Evolutionary conservation across 192 early-diverging fungal genomes (phyloP).

Genomic region (Umbelopsis isabellina): DNA sequence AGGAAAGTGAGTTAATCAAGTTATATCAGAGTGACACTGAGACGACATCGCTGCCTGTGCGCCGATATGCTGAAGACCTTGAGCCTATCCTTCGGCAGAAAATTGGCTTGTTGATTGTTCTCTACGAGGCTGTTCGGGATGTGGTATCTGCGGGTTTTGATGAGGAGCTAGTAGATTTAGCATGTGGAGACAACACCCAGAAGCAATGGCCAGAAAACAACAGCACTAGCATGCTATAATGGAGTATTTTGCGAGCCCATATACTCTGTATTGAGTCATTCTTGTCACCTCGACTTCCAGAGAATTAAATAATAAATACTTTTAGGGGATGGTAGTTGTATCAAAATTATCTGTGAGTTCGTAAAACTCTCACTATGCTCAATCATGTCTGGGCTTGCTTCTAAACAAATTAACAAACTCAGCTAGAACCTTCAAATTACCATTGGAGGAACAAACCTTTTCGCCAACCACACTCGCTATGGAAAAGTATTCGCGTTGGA

Average conservation of each 20-base stretch:
- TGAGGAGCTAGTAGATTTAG: neutral
- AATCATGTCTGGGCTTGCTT: no score
- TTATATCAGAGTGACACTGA: neutral
- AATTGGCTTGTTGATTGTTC: constrained; percentile 7
- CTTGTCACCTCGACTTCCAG: no score
- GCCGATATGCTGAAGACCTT: neutral
- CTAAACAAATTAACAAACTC: no score
- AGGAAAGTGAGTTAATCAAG: constrained; percentile 10
- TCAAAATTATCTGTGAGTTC: no score
- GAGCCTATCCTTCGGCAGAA: constrained; percentile 1
- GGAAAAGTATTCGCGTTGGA: constrained; percentile 91
- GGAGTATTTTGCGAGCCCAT: no score
- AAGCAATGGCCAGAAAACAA: neutral
- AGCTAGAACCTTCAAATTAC: no score
- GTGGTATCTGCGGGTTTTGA: neutral
- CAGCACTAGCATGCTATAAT: neutral
- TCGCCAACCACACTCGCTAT: constrained; percentile 38
- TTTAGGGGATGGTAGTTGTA: no score
- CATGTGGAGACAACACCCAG: neutral
- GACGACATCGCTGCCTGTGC: neutral
- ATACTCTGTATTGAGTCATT: no score
- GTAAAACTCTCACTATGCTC: no score
- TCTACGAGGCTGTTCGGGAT: constrained; percentile 4
- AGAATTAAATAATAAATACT: no score
- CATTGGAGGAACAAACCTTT: neutral